phyloP scores from a whole-genome alignment of 2,329 filamentous ascomycete species.

The Fusarium pseudocircinatum region DNA sequence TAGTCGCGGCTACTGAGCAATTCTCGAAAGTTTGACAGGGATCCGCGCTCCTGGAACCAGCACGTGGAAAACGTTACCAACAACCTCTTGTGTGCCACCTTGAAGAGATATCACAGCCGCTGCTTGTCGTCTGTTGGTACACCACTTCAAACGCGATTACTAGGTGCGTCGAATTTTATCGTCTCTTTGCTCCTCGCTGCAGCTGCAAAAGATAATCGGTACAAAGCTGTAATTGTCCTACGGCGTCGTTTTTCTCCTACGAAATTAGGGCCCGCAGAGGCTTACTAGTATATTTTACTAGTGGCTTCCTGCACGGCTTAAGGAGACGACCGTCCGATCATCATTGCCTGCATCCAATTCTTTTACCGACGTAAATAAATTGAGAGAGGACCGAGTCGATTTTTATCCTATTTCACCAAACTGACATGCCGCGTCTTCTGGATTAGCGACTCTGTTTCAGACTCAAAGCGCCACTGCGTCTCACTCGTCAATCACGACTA shows the following conservation, averaged over 20 bases:
- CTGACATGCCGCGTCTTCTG: conserved; percentile 26
- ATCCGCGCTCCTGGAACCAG: conserved; percentile 36
- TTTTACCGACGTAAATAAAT: conserved; percentile 5
- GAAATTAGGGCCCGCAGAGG: conserved; percentile 38
- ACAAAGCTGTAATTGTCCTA: conserved; percentile 6
- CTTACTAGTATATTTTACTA: conserved; percentile 34
- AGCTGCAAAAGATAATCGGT: neutral
- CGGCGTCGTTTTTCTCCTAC: conserved; percentile 18
- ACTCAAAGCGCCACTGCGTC: neutral
- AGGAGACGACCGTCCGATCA: conserved; percentile 10
- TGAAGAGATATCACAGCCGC: conserved; percentile 6
- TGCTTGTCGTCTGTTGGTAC: neutral
- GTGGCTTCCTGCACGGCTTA: conserved; percentile 9
- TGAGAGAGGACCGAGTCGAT: conserved; percentile 11
- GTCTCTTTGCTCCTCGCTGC: neutral
- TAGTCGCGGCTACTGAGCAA: conserved; percentile 19
- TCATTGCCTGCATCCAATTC: conserved; percentile 8
- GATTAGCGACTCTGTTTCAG: conserved; percentile 10
- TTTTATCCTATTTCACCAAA: conserved; percentile 10
- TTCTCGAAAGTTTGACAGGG: conserved; percentile 36
- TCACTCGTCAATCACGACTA: neutral
- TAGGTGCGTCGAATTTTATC: conserved; percentile 18
- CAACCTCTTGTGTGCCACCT: conserved; percentile 17
- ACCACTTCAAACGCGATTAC: neutral
- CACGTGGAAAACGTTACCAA: conserved; percentile 40